Conservation (phyloP, 2,329 filamentous ascomycete genomes). For the Sordariomycetes sp. region DNA sequence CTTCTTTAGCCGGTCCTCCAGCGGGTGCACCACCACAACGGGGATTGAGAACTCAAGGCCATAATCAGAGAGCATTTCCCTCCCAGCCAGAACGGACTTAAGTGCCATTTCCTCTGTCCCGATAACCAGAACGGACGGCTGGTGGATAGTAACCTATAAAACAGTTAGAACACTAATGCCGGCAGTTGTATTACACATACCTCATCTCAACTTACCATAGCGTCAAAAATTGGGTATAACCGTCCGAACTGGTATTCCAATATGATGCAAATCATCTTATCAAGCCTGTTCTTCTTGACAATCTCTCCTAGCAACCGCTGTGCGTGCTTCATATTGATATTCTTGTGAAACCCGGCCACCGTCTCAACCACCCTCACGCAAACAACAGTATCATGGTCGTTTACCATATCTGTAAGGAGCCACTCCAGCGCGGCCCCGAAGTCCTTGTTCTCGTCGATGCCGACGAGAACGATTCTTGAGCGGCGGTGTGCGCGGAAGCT, state of each 20-base stretch:
- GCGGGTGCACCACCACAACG: constrained; percentile 82
- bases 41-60: constrained; percentile 88
- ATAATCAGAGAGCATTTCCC: constrained; percentile 79
- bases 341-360: constrained; percentile 57
- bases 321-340: constrained; percentile 65
- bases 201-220: constrained; percentile 56
- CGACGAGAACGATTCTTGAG: constrained; percentile 82
- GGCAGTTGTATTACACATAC: too few species aligned
- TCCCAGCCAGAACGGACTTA: constrained; percentile 74
- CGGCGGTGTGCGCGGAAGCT: constrained; percentile 73
- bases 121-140: constrained; percentile 83
- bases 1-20: constrained; percentile 80
- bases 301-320: constrained; percentile 64
- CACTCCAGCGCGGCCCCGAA: constrained; percentile 88
- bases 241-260: constrained; percentile 85
- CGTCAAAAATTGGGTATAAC: constrained; percentile 83
- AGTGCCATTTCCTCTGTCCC: constrained; percentile 78
- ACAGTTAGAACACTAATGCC: too few species aligned
- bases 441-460: constrained; percentile 83
- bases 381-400: constrained; percentile 88
- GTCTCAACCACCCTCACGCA: constrained; percentile 84
- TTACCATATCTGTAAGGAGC: constrained; percentile 83
- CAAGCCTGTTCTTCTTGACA: constrained; percentile 64
- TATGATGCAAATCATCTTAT: constrained; percentile 75
- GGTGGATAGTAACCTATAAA: constrained; percentile 74